Evolutionary conservation across 495 filamentous ascomycete species (phyloP), one percentile per base, ranked within the genome.

Genomic region (Lasiosphaeriaceae sp.): DNA sequence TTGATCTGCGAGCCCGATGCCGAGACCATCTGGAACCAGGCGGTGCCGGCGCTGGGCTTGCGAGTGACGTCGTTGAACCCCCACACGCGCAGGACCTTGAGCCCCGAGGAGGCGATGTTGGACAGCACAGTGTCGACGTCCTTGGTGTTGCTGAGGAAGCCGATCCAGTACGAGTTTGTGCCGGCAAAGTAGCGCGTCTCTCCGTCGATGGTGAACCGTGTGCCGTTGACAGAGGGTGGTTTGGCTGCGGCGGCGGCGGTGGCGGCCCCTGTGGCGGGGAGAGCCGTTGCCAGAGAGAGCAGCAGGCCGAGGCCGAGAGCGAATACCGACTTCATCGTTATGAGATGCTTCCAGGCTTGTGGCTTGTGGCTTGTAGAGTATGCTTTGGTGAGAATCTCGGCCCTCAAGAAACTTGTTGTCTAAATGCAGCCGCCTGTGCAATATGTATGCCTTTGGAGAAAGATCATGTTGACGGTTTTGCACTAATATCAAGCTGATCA

Each of bases 101-200:
- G 76, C 2, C 84, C 85, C 12, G 85, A 77, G 21, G 71, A 56
- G 9, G 52, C 55, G 46, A 80, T 67, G 51, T 81, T 67, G 60
- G 83, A 72, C 14, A 78, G 63, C 43, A 85, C 72, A n/a, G 77
- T 76, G 58, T 88, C 83, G 11, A 89, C 80, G 64, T 89, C 85
- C n/a, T 66, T 71, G 57, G 82, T 76, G 66, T 81, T 83, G 19
- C 74, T 81, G 21, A 89, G 77, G 73, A 89, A 89, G 17, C 78
- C 73, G 58, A 90, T 81, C 86, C 86, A 92, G 76, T 90, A 91
- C 46, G 81, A 72, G 70, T 92, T 91, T 4, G 84, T 86, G 16
- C 88, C 88, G 3, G 85, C 82, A 64, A 78, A 87, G 70, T 86
- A 84, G 55, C 76, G 74, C 4, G 80, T 83, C 57, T 80, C 62